Base-by-base conservation (phyloP, 2,329 filamentous ascomycete species). In the Fusarium continuum region DNA sequence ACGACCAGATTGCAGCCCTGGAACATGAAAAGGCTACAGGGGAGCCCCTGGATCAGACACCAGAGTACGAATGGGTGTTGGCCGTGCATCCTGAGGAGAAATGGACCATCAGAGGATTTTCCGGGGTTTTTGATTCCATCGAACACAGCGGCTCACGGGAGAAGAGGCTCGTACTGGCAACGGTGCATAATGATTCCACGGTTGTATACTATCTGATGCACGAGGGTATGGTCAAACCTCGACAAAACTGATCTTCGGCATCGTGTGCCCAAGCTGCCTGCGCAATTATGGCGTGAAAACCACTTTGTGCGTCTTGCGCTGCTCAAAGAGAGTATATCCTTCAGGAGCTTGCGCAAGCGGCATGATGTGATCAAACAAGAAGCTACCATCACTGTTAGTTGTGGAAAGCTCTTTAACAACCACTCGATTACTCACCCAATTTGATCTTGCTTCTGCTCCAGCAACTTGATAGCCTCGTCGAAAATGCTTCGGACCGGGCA, bases 191-290 rank as follows among this genome's bases (percentile, higher is more conserved):
- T 69, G 91, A 95, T 76, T 93, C 91, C 64, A 94, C 91, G 0
- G 83, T 95, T 16, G 89, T 92, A 34, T 95, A 94, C 77, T 95
- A 95, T 73, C 83, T 93, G 62, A 86, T 94, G 74, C 91, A 94
- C 70, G 91, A 94, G 74, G 91, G 91, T n/a, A 87, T 93, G 64
- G 90, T 94, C 48, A 95, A 94, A 79, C 91, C 91, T 20, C 83
- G 91, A 54, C 91, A 94, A 75, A 95, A 95, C 74, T 94, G 78
- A 54, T 25, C 20, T 11, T 29, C 26, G 23, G 4, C 7, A n/a
- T 36, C 19, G 14, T 40, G 10, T 10, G 13, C 49, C 19, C 16
- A 32, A 34, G n/a, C 45, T 34, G 13, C 17, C 25, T 20, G 35
- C 45, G 11, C 19, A 28, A 17, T 64, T 67, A 84, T 13, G 79